A percentile compares a stretch with the other conserved stretches of the same genome.
phyloP scores from a whole-genome alignment of 2,329 filamentous ascomycete species.

The Rosellinia necatrix region DNA sequence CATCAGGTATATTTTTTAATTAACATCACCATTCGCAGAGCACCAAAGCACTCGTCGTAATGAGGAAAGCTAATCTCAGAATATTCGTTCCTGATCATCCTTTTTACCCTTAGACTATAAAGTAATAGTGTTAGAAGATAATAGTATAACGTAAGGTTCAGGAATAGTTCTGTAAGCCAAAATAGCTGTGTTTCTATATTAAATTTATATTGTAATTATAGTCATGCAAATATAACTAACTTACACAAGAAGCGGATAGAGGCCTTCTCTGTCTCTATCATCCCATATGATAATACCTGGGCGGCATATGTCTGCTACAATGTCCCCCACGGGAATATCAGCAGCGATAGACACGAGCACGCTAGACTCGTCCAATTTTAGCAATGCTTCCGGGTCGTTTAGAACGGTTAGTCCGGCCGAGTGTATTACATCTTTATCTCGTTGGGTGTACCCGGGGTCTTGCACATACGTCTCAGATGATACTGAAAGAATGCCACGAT shows the following conservation, averaged over 20 bases:
- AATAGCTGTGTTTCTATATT: too few species aligned
- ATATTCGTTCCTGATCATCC: background rate
- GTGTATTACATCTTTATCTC: constrained; percentile 21
- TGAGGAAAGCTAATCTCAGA: background rate
- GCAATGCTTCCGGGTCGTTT: constrained; percentile 28
- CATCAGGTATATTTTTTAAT: too few species aligned
- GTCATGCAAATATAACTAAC: too few species aligned
- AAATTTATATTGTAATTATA: too few species aligned
- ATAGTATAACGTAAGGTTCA: too few species aligned
- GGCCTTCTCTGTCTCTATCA: too few species aligned
- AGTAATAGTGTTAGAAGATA: background rate
- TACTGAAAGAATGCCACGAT: background rate
- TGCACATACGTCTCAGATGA: constrained; percentile 19
- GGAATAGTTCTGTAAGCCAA: too few species aligned
- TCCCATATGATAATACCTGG: constrained; percentile 1
- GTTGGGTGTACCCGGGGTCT: constrained; percentile 21
- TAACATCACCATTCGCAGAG: background rate
- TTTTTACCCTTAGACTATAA: background rate
- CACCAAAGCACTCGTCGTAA: background rate
- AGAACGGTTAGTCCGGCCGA: constrained; percentile 24
- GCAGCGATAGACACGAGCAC: constrained; percentile 26
- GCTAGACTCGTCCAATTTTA: constrained; percentile 26
- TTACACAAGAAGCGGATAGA: too few species aligned
- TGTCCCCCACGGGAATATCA: constrained; percentile 24
- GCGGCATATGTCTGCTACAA: constrained; percentile 25